A percentile compares a stretch with the other conserved stretches of the same genome.
These are phyloP conservation scores for Exobasidium rhododendri DNA, from an alignment of 1,284 basidiomycete genomes.

Conservation along the genomic window DNA sequence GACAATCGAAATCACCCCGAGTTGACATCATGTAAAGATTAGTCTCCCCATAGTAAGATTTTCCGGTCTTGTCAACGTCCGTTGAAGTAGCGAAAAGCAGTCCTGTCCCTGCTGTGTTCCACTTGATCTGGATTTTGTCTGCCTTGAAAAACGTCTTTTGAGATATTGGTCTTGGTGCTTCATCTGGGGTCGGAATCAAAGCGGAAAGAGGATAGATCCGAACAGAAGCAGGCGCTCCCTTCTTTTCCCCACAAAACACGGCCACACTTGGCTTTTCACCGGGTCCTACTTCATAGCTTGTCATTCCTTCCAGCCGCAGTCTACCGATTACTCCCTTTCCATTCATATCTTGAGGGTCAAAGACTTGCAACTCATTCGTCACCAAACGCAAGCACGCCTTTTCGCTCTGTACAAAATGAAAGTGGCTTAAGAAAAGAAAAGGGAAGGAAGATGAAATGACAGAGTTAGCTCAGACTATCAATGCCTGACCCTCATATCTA, in stretches of 20 bases:
- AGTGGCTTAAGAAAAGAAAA: constrained; percentile 37
- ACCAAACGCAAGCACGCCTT: constrained; percentile 81
- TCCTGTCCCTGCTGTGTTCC: constrained; percentile 80
- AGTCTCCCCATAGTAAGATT: constrained; percentile 97
- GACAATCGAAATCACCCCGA: constrained; percentile 92
- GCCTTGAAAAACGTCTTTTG: constrained; percentile 93
- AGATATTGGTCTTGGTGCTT: constrained; percentile 59
- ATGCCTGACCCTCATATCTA: neutral
- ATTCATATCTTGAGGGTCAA: constrained; percentile 70
- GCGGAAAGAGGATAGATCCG: constrained; percentile 75
- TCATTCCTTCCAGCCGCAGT: constrained; percentile 75
- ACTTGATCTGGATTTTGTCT: constrained; percentile 88
- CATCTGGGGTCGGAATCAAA: constrained; percentile 64
- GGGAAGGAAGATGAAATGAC: neutral
- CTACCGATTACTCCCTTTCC: constrained; percentile 74
- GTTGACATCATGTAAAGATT: constrained; percentile 88
- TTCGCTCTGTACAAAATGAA: constrained; percentile 89
- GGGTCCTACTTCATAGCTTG: constrained; percentile 71
- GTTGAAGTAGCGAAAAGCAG: constrained; percentile 82
- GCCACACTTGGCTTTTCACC: constrained; percentile 80
- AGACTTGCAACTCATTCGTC: constrained; percentile 81
- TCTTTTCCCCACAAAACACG: constrained; percentile 89
- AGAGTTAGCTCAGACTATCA: neutral
- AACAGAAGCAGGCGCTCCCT: constrained; percentile 88
- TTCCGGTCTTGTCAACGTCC: constrained; percentile 94